Base-by-base conservation (phyloP, 2,329 filamentous ascomycete species). In the Neofusicoccum cordaticola region DNA sequence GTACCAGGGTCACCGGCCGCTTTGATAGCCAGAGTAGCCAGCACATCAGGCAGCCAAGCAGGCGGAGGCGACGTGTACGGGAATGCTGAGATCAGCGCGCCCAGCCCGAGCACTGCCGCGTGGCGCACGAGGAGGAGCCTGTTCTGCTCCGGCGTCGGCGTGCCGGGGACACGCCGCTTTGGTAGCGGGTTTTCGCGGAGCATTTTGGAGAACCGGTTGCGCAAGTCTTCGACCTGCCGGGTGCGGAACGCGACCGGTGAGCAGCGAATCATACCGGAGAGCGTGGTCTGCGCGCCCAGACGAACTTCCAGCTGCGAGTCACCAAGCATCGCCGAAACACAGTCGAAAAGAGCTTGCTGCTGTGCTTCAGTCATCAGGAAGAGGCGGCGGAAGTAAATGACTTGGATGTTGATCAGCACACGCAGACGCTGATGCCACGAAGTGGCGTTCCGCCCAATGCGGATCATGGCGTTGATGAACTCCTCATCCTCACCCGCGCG, bases 221-320 rank as follows among this genome's bases (percentile, higher is more conserved):
- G 92, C 45, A 98, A 85, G 27, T 88, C 83, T 51, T 85, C 78
- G 66, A 99, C 90, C 71, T 93, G 90, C 35, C 88, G 87, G 64
- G 90, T 88, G 34, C 95, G 92, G 66, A 97, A 88, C 1, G 81
- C 85, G 34, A 88, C 84, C 0, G 95, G 93, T 3, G 94, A 98
- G 81, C 95, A 99, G 64, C 95, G 89, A 69, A 99, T 96, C 95
- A 99, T 99, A 69, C 95, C 96, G 1, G 93, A 94, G 2, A 99
- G 83, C 0, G 95, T 99, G 0, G 92, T 90, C 4, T 91, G 90
- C n/a, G 96, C 95, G 50, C 93, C 93, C 44, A 93, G 90, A 45
- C 95, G 91, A 37, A 99, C 95, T 79, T 99, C 95, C 47, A 97
- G 90, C 78, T 99, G 95, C 2, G 88, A 76, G 72, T 99, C 95